Base-by-base conservation (phyloP, 1,284 basidiomycete species). In the Fomes fomentarius region DNA sequence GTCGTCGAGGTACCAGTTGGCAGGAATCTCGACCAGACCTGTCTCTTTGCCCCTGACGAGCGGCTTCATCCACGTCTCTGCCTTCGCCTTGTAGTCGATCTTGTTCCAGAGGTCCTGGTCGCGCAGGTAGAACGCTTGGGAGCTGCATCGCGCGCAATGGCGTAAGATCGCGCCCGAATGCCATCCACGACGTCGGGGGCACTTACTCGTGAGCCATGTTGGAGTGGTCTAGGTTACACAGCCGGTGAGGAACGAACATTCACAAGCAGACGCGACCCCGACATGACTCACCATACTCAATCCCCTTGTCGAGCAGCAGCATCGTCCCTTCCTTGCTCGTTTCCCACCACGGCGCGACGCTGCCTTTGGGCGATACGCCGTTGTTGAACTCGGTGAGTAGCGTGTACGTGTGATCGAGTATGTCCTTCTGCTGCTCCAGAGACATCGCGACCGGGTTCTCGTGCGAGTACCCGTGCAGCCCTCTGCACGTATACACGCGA, bases 341-440 rank as follows among this genome's bases (percentile, higher is more conserved):
- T 68, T 93, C 89, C 87, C 89, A 93, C 87, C 88, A 92, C 0
- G 89, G 87, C 9, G 88, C 87, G 31, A 91, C 86, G 52, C 76
- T 76, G 14, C 85, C 83, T 65, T 82, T 81, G 1, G 89, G 89
- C 15, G 86, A 77, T 22, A 82, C 73, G n/a, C 83, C 83, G 51
- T 83, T 75, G 65, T 84, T 87, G 67, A 93, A 91, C 6, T 81
- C 74, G 4, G 88, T 90, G 47, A 92, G 72, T 28, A 87, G 75
- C 14, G 82, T 72, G 69, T 80, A 80, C 0, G 89, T 91, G 63
- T 87, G 76, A 52, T 89, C 82, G 35, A 92, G 73, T 48, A 92
- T 85, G 57, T 88, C 88, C 44, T 78, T 78, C 65, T 92, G 89
- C 64, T 93, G 89, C 57, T 87, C 74, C 1, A 83, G 58, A 1